Conservation (phyloP, 1,139 yeast genomes). For the Tardiomyces blankii region DNA sequence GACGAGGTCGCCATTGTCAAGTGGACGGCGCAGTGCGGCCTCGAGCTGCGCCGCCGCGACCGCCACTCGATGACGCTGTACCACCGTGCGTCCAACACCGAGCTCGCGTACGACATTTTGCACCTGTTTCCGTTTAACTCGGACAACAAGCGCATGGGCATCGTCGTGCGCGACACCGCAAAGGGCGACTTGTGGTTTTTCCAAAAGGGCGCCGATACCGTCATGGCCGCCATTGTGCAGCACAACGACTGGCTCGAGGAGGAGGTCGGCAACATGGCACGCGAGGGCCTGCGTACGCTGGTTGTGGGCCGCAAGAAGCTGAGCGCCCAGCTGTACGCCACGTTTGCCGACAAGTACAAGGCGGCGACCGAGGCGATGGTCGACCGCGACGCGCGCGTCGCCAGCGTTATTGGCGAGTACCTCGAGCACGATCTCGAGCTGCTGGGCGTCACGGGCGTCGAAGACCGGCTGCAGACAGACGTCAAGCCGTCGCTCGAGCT, state of each 20-base stretch:
- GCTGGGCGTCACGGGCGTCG: conserved; percentile 93
- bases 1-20: conserved; percentile 96
- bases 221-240: conserved; percentile 77
- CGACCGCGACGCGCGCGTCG: conserved; percentile 67
- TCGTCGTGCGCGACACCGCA: conserved; percentile 53
- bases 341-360: conserved; percentile 52
- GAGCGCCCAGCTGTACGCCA: conserved; percentile 40
- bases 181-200: conserved; percentile 71
- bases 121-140: conserved; percentile 90
- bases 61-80: conserved; percentile 58
- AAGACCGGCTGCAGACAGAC: conserved; percentile 83
- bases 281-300: conserved; percentile 92
- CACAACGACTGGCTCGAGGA: conserved; percentile 95
- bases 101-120: conserved; percentile 52
- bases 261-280: conserved; percentile 95
- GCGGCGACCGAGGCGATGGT: conserved; percentile 71
- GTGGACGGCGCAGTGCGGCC: conserved; percentile 79
- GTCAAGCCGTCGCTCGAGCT: conserved; percentile 89
- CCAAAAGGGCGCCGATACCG: conserved; percentile 95
- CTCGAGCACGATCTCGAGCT: conserved; percentile 80
- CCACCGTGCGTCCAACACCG: conserved; percentile 49
- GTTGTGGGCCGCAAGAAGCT: conserved; percentile 80
- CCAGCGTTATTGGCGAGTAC: conserved; percentile 50
- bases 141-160: conserved; percentile 95
- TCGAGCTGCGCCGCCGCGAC: conserved; percentile 71